Evolutionary conservation across 139 green algal genomes (phyloP).

Genomic region (Limnomonas spitsbergensis): DNA sequence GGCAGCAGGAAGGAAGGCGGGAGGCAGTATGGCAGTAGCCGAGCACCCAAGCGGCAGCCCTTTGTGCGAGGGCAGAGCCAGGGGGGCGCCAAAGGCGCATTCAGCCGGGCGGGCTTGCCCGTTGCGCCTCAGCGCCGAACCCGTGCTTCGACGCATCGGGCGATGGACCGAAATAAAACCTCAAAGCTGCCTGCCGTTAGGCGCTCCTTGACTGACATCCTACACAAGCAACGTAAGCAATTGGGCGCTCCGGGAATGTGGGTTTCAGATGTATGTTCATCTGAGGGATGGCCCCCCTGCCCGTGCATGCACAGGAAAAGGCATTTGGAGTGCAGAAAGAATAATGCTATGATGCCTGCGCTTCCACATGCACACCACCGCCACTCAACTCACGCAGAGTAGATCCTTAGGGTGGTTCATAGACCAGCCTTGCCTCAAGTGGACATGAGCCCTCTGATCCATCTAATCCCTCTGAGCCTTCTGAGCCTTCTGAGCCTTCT

Average conservation of each 20-base stretch:
- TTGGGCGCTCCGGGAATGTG: too few species aligned
- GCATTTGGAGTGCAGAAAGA: background rate
- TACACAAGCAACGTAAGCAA: constrained; percentile 2
- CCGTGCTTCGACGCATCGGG: background rate
- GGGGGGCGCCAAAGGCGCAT: background rate
- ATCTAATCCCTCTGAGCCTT: too few species aligned
- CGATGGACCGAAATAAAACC: background rate
- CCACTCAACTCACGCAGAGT: background rate
- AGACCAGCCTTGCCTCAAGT: too few species aligned
- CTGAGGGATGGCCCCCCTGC: too few species aligned
- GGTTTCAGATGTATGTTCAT: too few species aligned
- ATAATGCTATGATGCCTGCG: background rate
- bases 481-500: too few species aligned
- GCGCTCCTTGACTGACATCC: background rate
- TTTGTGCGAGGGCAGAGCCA: background rate
- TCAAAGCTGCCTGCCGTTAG: background rate
- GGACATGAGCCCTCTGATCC: too few species aligned
- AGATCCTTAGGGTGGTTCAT: too few species aligned
- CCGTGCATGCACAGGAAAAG: too few species aligned
- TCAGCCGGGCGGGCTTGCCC: background rate
- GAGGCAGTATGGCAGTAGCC: too few species aligned
- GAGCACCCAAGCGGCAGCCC: too few species aligned
- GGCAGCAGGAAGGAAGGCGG: too few species aligned
- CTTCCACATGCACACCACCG: background rate
- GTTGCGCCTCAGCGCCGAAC: background rate